Evolutionary conservation across 352 stramenopile genomes (phyloP).

Genomic region (Aphanomyces stellatus): DNA sequence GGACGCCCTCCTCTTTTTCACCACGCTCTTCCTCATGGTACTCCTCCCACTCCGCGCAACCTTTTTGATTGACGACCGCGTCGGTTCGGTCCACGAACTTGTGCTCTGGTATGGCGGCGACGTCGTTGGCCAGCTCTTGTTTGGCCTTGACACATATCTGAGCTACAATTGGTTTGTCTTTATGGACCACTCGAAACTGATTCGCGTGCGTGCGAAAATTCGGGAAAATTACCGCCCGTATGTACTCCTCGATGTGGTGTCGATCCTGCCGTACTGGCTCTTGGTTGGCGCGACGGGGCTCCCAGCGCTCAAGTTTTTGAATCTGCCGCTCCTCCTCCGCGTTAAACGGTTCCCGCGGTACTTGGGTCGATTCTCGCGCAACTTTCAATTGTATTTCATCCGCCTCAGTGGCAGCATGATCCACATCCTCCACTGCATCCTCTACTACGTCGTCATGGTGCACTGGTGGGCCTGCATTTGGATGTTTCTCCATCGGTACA

Average conservation of each 20-base stretch:
- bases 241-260: not conserved
- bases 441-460: conserved; percentile 20
- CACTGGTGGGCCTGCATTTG: conserved; percentile 20
- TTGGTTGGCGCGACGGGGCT: not conserved
- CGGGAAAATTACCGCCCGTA: conserved; percentile 20
- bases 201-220: not conserved
- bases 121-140: not conserved
- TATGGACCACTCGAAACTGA: conserved; percentile 18
- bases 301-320: conserved; percentile 11
- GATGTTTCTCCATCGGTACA: conserved; percentile 19
- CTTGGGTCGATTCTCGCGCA: conserved; percentile 14
- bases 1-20: conserved; percentile 10
- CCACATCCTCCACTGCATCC: conserved; percentile 18
- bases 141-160: conserved; percentile 5
- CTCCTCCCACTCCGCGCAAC: conserved; percentile 8
- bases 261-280: conserved; percentile 1
- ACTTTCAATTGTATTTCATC: conserved; percentile 9
- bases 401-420: conserved; percentile 17
- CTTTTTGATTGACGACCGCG: conserved; percentile 8
- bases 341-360: conserved; percentile 20
- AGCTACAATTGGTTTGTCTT: conserved; percentile 12
- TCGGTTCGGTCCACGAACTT: not conserved
- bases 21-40: conserved; percentile 11
- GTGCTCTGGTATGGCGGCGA: conserved; percentile 12
- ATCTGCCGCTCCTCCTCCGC: conserved; percentile 13